Evolutionary conservation across 345 rosid genomes (phyloP).

Genomic region (Nephelium lappaceum): DNA sequence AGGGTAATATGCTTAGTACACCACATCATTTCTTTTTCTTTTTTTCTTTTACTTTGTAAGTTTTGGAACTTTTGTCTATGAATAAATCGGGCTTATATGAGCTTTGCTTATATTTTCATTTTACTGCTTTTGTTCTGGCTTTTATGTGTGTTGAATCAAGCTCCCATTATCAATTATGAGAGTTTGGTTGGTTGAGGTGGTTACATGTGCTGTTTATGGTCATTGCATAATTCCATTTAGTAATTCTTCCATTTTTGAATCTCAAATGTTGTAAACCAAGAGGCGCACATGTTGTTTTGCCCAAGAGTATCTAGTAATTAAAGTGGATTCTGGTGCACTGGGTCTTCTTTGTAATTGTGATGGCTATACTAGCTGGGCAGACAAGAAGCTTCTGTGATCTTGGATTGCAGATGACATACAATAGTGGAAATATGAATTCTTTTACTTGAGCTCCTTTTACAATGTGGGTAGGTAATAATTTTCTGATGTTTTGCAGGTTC

Average conservation of each 20-base stretch:
- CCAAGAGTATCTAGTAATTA: background rate
- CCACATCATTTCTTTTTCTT: conserved; percentile 14
- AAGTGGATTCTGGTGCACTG: background rate
- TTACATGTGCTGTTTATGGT: background rate
- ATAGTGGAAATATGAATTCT: background rate
- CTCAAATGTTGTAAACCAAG: background rate
- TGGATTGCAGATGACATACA: background rate
- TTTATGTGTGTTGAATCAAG: conserved; percentile 1
- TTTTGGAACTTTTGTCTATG: background rate
- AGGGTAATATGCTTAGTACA: conserved; percentile 54
- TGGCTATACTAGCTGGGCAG: background rate
- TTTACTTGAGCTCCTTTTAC: background rate
- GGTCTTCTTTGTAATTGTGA: background rate
- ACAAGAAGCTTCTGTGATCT: background rate
- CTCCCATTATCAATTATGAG: conserved; percentile 9
- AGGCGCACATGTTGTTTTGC: background rate
- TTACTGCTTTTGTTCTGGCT: background rate
- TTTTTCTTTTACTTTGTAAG: background rate
- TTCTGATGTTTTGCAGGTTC: conserved; percentile 59
- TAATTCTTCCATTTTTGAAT: background rate
- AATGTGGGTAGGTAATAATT: background rate
- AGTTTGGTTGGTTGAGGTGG: background rate
- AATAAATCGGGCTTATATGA: background rate
- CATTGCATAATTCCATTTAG: background rate
- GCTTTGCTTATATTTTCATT: conserved; percentile 12